Evolutionary conservation across 768 basidiomycete species (phyloP), one percentile per base, ranked within the genome.

Genomic region (Cubamyces sp.): DNA sequence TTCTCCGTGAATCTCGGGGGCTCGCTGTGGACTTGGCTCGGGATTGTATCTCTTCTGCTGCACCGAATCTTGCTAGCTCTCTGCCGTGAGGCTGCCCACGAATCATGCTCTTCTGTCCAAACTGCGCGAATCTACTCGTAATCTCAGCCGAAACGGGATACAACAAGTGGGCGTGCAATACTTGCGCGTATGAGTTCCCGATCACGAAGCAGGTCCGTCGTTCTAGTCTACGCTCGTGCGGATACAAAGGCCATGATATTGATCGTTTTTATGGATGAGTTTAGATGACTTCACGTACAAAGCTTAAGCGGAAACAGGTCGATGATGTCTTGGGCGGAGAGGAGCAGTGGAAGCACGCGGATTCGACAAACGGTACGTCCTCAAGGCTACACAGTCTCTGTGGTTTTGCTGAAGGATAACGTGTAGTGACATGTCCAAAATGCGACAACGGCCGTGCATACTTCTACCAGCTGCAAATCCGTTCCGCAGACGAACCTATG

Each of bases 291-390:
- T 92, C 93, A 54, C 81, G 96, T 47, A 94, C 90, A 28, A 85
- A 85, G 58, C 79, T 97, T 53, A 88, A 87, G 66, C 83, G 92
- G n/a, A 98, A 98, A 70, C 84, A 88, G 67, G 90, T 94, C 14
- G 97, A 99, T 72, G 97, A 98, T 69, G 96, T 99, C 6, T 79
- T 98, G 26, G 97, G 96, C 53, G 95, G 94, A 3, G 94, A 92
- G 40, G 92, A 94, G 62, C 87, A 87, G 76, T 97, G 96, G 94
- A 90, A 88, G 58, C 91, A 97, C 74, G 96, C 95, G 3, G 96
- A 96, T 74, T 86, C 88, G 50, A 94, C 91, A 0, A 82, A 86
- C 68, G 87, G 94, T 92, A 45, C 54, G 81, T 68, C 12, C 23
- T 3, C 42, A 19, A 8, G 8, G 2, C 42, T 16, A 12, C 12